Base-by-base conservation (phyloP, 108 stramenopile species). In the Epithemia pelagica region DNA sequence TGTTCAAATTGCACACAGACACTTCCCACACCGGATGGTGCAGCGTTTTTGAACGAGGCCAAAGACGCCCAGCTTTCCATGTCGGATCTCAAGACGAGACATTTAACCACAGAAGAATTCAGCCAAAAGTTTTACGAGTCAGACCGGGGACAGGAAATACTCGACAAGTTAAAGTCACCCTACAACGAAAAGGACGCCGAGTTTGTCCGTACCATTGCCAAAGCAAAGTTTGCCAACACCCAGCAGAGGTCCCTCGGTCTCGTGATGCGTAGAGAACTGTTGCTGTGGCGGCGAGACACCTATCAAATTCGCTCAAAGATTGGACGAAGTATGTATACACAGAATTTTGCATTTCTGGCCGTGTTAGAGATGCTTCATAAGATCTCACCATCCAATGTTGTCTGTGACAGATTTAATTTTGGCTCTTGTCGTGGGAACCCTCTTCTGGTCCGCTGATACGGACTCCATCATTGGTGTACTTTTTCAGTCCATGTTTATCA, bases 401-500 rank as follows among this genome's bases (percentile, higher is more conserved):
- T 46, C 20, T 0, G 51, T 28, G 3, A 22, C 66, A 71, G 75
- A 69, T 54, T 18, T 87, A 28, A 55, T 91, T 19, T 81, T 86
- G 74, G 90, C 82, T 21, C 52, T 83, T 26, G 70, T 89, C 28
- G 75, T 75, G 18, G 90, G 90, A 7, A 85, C 82, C 0, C 65
- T 90, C 24, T 86, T 86, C 54, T 85, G 72, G 73, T 81, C 81
- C 69, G 32, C 32, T 32, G 64, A 76, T 28, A 71, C 77, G 60
- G 24, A 63, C 28, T 71, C 78, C 52, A 64, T 82, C 21, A 57
- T 84, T 58, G 78, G 83, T 23, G 72, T 81, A 29, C 46, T 82
- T 7, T 87, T 80, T 58, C 81, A 82, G 59, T 74, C 78, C 19
- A 68, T 90, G 67, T 74, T 96, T 61, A 88, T 79, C 60, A 67